These are phyloP conservation scores for Saccharomycopsis capsularis DNA, from an alignment of 805 yeast genomes.

Conservation along the genomic window DNA sequence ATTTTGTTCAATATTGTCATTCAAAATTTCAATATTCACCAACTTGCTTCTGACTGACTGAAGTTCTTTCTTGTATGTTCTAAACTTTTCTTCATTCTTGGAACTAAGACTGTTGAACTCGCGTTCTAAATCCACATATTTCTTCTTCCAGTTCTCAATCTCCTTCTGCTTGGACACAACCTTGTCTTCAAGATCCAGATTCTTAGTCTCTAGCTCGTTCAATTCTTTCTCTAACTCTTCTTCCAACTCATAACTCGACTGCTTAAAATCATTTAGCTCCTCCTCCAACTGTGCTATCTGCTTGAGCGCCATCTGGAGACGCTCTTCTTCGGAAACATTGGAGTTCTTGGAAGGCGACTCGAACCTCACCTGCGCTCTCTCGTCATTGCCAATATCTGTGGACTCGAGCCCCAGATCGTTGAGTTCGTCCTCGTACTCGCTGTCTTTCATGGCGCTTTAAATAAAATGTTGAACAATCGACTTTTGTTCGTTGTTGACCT, in stretches of 20 bases:
- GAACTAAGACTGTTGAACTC: slow-evolving; percentile 25
- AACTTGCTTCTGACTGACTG: slow-evolving; percentile 28
- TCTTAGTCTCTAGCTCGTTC: slow-evolving; percentile 29
- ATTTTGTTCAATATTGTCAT: slow-evolving; percentile 38
- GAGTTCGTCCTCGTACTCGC: not conserved
- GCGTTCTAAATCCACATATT: slow-evolving; percentile 27
- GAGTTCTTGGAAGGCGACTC: not conserved
- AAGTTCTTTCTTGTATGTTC: slow-evolving; percentile 28
- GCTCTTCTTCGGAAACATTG: slow-evolving; percentile 18
- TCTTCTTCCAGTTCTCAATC: slow-evolving; percentile 25
- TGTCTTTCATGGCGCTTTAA: too few relatives aligned
- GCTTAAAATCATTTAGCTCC: slow-evolving; percentile 38
- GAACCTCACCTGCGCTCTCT: not conserved
- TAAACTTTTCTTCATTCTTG: slow-evolving; percentile 25
- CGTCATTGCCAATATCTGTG: not conserved
- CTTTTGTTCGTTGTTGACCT: too few relatives aligned
- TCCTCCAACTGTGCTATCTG: slow-evolving; percentile 35
- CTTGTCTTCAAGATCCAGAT: slow-evolving; percentile 23
- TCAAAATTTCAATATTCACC: slow-evolving; percentile 36
- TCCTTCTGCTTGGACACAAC: slow-evolving; percentile 25
- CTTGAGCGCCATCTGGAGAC: slow-evolving; percentile 29
- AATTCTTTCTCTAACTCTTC: slow-evolving; percentile 39
- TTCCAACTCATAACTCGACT: slow-evolving; percentile 39
- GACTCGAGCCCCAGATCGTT: not conserved
- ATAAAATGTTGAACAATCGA: too few relatives aligned